Percentiles rank a stretch among this genome's conserved stretches.
Evolutionary conservation across 1,284 basidiomycete genomes (phyloP).

Genomic region (Leccinum subspadiceum): DNA sequence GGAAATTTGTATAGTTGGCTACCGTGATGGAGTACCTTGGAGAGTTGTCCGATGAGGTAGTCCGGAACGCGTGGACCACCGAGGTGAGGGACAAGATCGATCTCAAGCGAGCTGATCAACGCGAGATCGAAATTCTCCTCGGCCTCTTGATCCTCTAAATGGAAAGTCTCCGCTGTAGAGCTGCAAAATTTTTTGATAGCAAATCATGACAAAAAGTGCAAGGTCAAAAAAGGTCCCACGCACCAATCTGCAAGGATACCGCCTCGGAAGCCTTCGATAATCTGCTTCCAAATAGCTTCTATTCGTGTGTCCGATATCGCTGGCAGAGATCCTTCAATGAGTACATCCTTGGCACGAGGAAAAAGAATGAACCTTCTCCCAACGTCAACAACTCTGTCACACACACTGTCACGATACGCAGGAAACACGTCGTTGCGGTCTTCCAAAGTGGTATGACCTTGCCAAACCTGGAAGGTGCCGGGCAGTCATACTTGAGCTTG

Average conservation of each 20-base stretch:
- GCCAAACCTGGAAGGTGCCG: constrained; percentile 80
- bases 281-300: constrained; percentile 81
- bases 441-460: constrained; percentile 90
- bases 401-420: constrained; percentile 67
- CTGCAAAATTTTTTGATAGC: constrained; percentile 30
- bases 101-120: constrained; percentile 77
- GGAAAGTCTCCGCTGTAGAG: constrained; percentile 50
- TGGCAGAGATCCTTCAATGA: constrained; percentile 24
- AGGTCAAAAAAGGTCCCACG: constrained; percentile 20
- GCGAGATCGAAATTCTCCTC: constrained; percentile 90
- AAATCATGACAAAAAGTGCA: background rate
- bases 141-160: constrained; percentile 63
- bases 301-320: constrained; percentile 59
- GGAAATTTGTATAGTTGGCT: constrained; percentile 64
- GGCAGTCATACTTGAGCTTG: constrained; percentile 94
- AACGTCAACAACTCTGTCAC: constrained; percentile 48
- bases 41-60: constrained; percentile 66
- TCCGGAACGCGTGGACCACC: constrained; percentile 73
- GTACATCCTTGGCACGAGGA: background rate
- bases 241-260: constrained; percentile 86
- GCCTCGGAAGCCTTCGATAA: constrained; percentile 82
- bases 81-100: constrained; percentile 75
- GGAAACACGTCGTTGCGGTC: constrained; percentile 75
- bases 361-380: constrained; percentile 40
- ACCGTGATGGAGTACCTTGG: constrained; percentile 73